Percentiles rank a stretch among this genome's conserved stretches.
Conservation (phyloP, 495 filamentous ascomycete genomes). For the Cryomyces antarcticus region DNA sequence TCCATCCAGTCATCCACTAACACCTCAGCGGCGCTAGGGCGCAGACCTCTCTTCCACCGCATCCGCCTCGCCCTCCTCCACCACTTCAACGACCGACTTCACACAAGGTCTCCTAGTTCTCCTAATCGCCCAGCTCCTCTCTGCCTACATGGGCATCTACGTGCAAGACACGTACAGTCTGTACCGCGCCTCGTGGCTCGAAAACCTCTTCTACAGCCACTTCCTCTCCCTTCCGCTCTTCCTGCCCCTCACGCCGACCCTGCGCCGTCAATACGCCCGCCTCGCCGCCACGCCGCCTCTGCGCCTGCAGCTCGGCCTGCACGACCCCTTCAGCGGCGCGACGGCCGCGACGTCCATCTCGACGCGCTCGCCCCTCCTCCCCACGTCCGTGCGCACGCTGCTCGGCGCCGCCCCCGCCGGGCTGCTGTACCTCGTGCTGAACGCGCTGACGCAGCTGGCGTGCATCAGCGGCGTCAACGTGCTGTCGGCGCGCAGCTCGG, state of each 20-base stretch:
- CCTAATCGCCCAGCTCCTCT: conserved; percentile 72
- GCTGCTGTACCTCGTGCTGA: conserved; percentile 50
- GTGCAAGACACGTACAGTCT: conserved; percentile 70
- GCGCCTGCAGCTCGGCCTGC: conserved; percentile 4
- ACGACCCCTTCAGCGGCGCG: conserved; percentile 1
- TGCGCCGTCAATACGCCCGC: conserved; percentile 27
- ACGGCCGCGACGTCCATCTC: conserved; percentile 4
- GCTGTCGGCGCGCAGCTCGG: conserved; percentile 64
- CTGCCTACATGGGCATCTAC: conserved; percentile 87
- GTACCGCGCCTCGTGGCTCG: conserved; percentile 82
- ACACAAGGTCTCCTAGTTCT: conserved; percentile 66
- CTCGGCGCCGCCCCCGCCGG: conserved; percentile 40
- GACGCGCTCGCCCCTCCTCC: conserved; percentile 8
- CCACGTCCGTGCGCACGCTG: conserved; percentile 12
- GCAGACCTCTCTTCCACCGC: no score
- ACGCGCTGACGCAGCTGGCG: conserved; percentile 78
- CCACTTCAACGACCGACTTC: conserved; percentile 23
- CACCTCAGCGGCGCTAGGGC: no score
- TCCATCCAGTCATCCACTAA: background rate
- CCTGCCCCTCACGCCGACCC: conserved; percentile 24
- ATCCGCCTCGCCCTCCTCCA: conserved; percentile 2
- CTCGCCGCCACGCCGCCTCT: conserved; percentile 28
- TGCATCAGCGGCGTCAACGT: conserved; percentile 93
- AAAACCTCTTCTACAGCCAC: conserved; percentile 90
- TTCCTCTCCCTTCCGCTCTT: conserved; percentile 54